phyloP scores from a whole-genome alignment of 768 basidiomycete species.

The Podaxis rugospora region DNA sequence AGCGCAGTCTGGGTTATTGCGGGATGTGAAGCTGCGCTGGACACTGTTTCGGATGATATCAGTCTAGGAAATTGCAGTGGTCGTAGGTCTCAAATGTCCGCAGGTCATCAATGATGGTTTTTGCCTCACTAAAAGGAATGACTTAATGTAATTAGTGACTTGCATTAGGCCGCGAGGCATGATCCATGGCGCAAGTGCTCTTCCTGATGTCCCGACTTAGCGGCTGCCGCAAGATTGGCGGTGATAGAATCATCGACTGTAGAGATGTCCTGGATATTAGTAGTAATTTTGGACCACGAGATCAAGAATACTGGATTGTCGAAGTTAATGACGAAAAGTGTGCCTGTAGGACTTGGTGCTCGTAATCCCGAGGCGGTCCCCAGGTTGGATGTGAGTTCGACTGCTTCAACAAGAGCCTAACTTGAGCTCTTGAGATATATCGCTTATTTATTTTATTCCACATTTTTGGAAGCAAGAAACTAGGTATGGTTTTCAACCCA shows the following conservation, averaged over 20 bases:
- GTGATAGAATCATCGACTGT: background rate
- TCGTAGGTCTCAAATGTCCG: background rate
- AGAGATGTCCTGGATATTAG: background rate
- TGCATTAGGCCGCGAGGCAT: background rate
- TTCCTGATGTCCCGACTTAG: background rate
- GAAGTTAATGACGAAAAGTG: background rate
- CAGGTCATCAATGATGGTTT: background rate
- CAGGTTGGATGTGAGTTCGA: background rate
- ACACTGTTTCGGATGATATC: background rate
- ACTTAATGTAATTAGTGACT: background rate
- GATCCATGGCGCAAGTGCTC: background rate
- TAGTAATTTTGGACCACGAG: background rate
- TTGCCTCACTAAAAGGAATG: background rate
- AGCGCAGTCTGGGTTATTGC: background rate
- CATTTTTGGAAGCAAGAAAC: too few relatives aligned
- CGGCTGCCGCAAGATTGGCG: background rate
- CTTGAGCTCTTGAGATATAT: background rate
- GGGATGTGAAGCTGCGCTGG: background rate
- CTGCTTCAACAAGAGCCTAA: background rate
- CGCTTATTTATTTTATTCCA: background rate
- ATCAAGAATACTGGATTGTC: background rate
- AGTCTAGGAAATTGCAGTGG: background rate
- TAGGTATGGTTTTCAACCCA: background rate
- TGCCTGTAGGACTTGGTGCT: background rate
- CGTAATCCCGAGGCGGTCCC: background rate